phyloP scores from a whole-genome alignment of 129 eudicot species.

The Deinandra increscens region DNA sequence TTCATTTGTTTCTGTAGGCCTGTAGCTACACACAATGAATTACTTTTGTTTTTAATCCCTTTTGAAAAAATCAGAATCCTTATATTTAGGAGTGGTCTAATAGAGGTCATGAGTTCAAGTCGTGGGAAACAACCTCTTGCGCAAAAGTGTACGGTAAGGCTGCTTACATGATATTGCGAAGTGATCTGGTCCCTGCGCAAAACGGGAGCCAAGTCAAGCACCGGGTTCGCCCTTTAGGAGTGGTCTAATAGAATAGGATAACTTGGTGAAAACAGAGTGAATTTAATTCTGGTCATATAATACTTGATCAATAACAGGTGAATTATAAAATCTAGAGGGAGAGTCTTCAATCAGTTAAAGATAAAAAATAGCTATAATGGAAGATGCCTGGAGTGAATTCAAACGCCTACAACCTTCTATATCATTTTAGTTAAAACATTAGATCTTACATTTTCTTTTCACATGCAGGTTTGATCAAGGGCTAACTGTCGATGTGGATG shows the following conservation, averaged over 20 bases:
- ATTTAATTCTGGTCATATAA: no score
- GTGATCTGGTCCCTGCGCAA: no score
- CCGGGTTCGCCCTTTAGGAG: no score
- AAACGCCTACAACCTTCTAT: background rate
- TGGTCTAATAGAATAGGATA: no score
- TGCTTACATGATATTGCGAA: no score
- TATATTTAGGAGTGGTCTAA: no score
- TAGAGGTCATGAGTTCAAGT: no score
- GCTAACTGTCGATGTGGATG: slow-evolving; percentile 42
- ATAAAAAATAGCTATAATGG: background rate
- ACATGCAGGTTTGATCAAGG: slow-evolving; percentile 57
- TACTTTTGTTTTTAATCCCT: background rate
- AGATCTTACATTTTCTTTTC: background rate
- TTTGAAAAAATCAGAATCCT: background rate
- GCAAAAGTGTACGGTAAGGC: no score
- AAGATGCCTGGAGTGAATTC: background rate
- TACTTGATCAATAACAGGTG: background rate
- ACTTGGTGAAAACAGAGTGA: no score
- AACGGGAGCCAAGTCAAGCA: no score
- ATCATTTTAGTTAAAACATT: background rate
- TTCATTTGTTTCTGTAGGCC: background rate
- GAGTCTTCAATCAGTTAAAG: background rate
- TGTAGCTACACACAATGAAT: background rate
- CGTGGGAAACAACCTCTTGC: no score
- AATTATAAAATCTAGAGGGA: background rate